Base-by-base conservation (phyloP, 2,329 filamentous ascomycete species). In the Aphanoascus verrucosus region DNA sequence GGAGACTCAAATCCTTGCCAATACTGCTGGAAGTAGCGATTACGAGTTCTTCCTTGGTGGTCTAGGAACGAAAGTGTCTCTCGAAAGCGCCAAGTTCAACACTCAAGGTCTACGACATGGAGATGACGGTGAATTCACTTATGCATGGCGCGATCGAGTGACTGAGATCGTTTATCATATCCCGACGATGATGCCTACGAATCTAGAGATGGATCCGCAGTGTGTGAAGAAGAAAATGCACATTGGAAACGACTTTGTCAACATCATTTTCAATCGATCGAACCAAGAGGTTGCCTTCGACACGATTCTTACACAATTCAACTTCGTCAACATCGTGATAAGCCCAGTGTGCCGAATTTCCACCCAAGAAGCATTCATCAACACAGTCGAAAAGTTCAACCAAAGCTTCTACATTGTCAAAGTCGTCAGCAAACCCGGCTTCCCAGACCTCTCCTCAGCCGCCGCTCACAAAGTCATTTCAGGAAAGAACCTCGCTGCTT, bases 261-360 rank as follows among this genome's bases (percentile, higher is more conserved):
- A 95, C 66, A 94, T 98, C 61, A 85, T 98, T 55, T 98, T 94
- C 77, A 98, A 98, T 67, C 88, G 94, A 63, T 96, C 90, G 1
- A 91, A 93, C n/a, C 69, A 84, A 46, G 85, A 86, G 0, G 97
- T 95, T 72, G 79, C 80, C 52, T 94, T 95, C 65, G 82, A 95
- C 65, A 95, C 88, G 0, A 94, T 98, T 62, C 88, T 88, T 0
- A 94, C 89, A 0, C 86, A 91, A 54, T 95, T 98, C 75, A 97
- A 96, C 65, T 95, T 87, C 64, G 89, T 98, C 65, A 89, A 96
- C 66, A 97, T 98, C 62, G 85, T 97, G 61, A 91, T 98, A 64
- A 88, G 87, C 1, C 93, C 93, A 57, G 90, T 88, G 63, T 63
- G 65, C 51, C 65, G 65, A 28, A 63, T 69, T 42, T 62, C 67